Evolutionary conservation across 192 early-diverging fungal species (phyloP).

Genomic region (Gaertneriomyces sp.): DNA sequence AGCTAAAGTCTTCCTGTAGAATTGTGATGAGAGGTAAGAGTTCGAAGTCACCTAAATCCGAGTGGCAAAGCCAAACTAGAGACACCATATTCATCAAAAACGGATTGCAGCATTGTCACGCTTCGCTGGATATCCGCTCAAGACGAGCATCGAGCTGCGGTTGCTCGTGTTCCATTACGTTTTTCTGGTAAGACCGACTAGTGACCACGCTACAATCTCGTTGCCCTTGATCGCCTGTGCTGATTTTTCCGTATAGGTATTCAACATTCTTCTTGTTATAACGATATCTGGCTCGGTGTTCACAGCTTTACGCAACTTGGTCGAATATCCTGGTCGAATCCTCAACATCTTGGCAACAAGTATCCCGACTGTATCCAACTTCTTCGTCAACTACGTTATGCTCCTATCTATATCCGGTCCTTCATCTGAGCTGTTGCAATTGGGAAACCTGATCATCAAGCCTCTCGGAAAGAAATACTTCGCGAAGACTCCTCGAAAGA

Average conservation of each 20-base stretch:
- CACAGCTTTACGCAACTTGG: slow-evolving; percentile 47
- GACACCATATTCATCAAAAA: no score
- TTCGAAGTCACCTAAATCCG: no score
- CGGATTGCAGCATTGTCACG: slow-evolving; percentile 39
- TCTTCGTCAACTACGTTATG: slow-evolving; percentile 83
- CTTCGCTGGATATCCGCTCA: slow-evolving; percentile 58
- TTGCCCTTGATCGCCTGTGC: no score
- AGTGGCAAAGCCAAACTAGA: no score
- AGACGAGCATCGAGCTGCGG: slow-evolving; percentile 56
- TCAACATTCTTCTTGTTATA: slow-evolving; percentile 76
- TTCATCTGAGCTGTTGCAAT: slow-evolving; percentile 64
- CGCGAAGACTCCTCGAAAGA: slow-evolving; percentile 72
- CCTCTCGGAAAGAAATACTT: slow-evolving; percentile 52
- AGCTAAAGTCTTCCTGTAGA: no score
- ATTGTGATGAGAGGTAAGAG: no score
- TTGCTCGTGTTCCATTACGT: slow-evolving; percentile 72
- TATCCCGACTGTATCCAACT: slow-evolving; percentile 72
- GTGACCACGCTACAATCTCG: neutral
- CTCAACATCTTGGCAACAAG: slow-evolving; percentile 51
- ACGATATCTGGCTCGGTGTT: slow-evolving; percentile 68
- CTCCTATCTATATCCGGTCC: slow-evolving; percentile 67
- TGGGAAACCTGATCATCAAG: slow-evolving; percentile 61
- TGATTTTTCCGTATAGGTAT: slow-evolving; percentile 39
- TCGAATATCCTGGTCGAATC: slow-evolving; percentile 48
- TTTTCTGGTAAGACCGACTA: slow-evolving; percentile 56